phyloP scores from a whole-genome alignment of 768 basidiomycete species.

The Tricholomella constricta region DNA sequence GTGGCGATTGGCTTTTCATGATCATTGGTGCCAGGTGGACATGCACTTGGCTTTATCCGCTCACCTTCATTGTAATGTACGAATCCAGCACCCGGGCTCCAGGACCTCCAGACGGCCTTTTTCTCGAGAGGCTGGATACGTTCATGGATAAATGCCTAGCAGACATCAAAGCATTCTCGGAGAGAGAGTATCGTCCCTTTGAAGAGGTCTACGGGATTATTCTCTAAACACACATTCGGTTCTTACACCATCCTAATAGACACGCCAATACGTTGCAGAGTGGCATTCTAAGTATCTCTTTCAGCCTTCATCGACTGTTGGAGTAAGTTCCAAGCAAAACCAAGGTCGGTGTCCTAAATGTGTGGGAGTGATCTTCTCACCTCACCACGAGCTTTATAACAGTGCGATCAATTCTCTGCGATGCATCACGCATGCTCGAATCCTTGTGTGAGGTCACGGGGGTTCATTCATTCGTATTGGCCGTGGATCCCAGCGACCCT shows the following conservation, averaged over 20 bases:
- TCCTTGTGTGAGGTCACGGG: slow-evolving; percentile 50
- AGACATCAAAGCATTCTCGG: slow-evolving; percentile 62
- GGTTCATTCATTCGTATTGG: slow-evolving; percentile 63
- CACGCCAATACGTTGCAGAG: slow-evolving; percentile 58
- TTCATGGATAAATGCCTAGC: slow-evolving; percentile 60
- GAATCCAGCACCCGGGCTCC: slow-evolving; percentile 33
- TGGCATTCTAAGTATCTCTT: slow-evolving; percentile 65
- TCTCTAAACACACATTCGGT: slow-evolving; percentile 11
- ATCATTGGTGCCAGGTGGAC: too few relatives aligned
- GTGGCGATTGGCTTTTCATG: too few relatives aligned
- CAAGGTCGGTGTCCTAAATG: slow-evolving; percentile 22
- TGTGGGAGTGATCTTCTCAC: slow-evolving; percentile 8
- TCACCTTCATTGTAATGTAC: slow-evolving; percentile 26
- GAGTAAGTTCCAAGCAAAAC: slow-evolving; percentile 12
- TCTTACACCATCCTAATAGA: slow-evolving; percentile 34
- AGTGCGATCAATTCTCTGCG: slow-evolving; percentile 51
- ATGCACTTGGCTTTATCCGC: too few relatives aligned
- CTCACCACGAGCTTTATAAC: slow-evolving; percentile 18
- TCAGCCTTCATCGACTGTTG: slow-evolving; percentile 19
- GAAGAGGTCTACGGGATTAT: slow-evolving; percentile 52
- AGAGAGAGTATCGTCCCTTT: slow-evolving; percentile 56
- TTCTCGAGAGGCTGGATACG: slow-evolving; percentile 62
- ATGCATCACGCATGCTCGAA: slow-evolving; percentile 56
- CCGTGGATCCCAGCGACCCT: slow-evolving; percentile 52
- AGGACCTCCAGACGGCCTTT: slow-evolving; percentile 50